Conservation (phyloP, 208 protist species). For the Trypanosoma rangeli region DNA sequence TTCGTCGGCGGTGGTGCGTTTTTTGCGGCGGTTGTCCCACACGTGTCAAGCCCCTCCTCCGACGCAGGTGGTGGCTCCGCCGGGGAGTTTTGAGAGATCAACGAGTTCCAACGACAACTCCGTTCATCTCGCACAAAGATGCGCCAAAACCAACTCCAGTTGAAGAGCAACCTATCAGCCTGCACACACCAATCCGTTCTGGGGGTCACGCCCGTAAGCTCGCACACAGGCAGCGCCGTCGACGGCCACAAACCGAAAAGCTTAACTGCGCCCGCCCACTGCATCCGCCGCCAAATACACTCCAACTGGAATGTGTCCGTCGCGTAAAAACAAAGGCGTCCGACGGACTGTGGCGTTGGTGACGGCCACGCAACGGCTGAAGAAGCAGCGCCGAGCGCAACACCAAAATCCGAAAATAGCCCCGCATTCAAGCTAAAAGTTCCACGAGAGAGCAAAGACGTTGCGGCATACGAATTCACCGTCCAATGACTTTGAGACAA, state of each 20-base stretch:
- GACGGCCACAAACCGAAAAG: constrained; percentile 30
- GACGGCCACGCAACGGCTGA: neutral
- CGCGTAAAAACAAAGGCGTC: constrained; percentile 14
- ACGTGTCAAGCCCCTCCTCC: neutral
- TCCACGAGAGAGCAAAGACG: constrained; percentile 36
- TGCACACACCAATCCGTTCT: constrained; percentile 49
- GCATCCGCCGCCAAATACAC: constrained; percentile 25
- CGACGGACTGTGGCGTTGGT: neutral
- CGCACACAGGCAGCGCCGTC: constrained; percentile 32
- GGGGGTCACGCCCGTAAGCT: constrained; percentile 43
- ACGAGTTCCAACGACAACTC: constrained; percentile 1
- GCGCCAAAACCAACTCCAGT: constrained; percentile 44
- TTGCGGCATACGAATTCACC: constrained; percentile 44
- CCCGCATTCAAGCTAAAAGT: constrained; percentile 41
- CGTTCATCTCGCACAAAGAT: constrained; percentile 2
- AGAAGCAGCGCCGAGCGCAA: constrained; percentile 1
- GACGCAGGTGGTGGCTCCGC: neutral
- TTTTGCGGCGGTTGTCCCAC: neutral
- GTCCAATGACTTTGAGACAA: constrained; percentile 1
- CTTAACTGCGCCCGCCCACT: constrained; percentile 39
- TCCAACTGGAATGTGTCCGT: constrained; percentile 46
- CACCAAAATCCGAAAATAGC: constrained; percentile 40
- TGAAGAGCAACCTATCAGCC: constrained; percentile 41
- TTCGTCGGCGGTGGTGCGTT: too few species aligned
- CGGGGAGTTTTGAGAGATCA: constrained; percentile 18